A percentile compares a stretch with the other conserved stretches of the same genome.
phyloP scores from a whole-genome alignment of 129 eudicot genomes.

The Rutidosis leptorrhynchoides region DNA sequence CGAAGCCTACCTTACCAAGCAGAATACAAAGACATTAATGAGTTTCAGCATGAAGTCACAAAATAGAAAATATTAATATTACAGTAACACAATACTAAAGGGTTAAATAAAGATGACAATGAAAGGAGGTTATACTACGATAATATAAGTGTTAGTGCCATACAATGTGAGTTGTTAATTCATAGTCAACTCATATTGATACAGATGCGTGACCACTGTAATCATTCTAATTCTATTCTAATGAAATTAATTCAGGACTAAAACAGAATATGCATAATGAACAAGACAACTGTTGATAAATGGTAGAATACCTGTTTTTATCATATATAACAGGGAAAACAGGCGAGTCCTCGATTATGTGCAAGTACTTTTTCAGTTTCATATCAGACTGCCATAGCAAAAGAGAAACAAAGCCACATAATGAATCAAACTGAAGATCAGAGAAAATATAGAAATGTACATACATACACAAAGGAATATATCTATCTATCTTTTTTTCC shows the following conservation, averaged over 20 bases:
- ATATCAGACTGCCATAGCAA: constrained; percentile 69
- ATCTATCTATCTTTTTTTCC: too few species aligned
- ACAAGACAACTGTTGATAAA: too few species aligned
- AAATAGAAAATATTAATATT: neutral
- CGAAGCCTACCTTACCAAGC: neutral
- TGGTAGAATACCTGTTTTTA: constrained; percentile 53
- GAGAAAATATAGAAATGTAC: neutral
- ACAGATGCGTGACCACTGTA: constrained; percentile 11
- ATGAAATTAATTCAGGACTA: neutral
- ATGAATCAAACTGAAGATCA: constrained; percentile 8
- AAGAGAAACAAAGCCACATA: constrained; percentile 16
- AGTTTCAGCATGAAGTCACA: neutral
- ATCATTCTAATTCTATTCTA: neutral
- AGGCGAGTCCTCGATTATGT: constrained; percentile 80
- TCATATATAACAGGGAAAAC: constrained; percentile 90
- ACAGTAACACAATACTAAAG: constrained; percentile 14
- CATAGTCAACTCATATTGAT: constrained; percentile 10
- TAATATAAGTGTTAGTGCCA: neutral
- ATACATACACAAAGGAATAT: neutral
- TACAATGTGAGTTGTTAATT: constrained; percentile 1
- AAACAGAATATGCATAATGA: too few species aligned
- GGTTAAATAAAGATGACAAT: neutral
- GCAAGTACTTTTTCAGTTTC: constrained; percentile 91
- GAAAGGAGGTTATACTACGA: neutral
- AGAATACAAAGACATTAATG: neutral